Evolutionary conservation across 2,329 filamentous ascomycete species (phyloP), one percentile per base, ranked within the genome.

Genomic region (Apiospora kogelbergensis): DNA sequence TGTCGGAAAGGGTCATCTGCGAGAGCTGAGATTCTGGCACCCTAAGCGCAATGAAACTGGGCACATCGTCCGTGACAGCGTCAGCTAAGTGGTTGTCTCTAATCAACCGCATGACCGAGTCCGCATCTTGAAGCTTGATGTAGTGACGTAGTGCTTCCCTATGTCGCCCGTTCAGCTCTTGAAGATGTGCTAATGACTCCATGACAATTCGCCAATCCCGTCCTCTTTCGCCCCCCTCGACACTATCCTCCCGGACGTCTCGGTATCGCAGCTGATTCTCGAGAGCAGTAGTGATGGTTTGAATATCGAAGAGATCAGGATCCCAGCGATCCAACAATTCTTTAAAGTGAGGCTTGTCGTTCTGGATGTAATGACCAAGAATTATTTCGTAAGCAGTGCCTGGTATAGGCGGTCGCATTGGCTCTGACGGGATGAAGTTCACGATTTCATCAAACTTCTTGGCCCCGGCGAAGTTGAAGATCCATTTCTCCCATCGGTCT

Each of bases 401-500:
- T 0, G 94, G 90, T 15, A 99, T 85, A 0, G 93, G 91, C 9
- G 95, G 95, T 37, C 88, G 88, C 78, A 97, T 86, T n/a, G 90
- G 89, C 67, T 90, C 87, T 1, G 88, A 90, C 0, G 96, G 96
- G 40, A 99, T 93, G 75, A 92, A 90, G 44, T 92, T 87, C 6
- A 93, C 92, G 70, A 99, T 97, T 74, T 97, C 95, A 77, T 98
- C 93, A 74, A 97, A 94, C 76, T 90, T 94, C 72, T 93, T 88
- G 2, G 93, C 92, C 48, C 94, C 91, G 9, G 94, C 93, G 81
- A 99, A 99, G 0, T 89, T 91, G 89, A 93, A 97, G 6, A 97
- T 92, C 94, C 95, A 98, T 75, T 97, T 93, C 81, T 98, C 95
- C 96, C 96, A 99, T 73, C 91, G 85, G 64, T 91, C 86, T 0